Base-by-base conservation (phyloP, 202 grass and related monocot genomes). In the Cymbopogon flexuosus region DNA sequence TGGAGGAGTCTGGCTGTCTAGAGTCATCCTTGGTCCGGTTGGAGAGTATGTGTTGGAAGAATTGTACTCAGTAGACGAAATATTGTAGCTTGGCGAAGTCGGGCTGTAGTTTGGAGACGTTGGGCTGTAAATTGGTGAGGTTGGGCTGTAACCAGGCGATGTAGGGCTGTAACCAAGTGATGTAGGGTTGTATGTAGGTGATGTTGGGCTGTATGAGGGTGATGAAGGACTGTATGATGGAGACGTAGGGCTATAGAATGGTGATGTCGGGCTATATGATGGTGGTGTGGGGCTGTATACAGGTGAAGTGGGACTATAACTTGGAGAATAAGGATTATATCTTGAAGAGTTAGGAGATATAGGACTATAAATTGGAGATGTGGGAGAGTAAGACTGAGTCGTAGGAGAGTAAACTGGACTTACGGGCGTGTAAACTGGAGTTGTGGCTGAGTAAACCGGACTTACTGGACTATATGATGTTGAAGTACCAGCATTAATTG, bases 191-290 rank as follows among this genome's bases (percentile, higher is more conserved):
- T 93, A 90, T 3, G 82, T 47, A 47, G 93, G 93, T 0, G 89
- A 92, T 3, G 93, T 93, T 0, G 93, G 93, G 5, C 85, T 92
- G 42, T 96, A 96, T 6, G 82, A 72, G 0, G 93, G 91, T 0
- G 88, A 93, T 0, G 91, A 93, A 0, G 93, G 93, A 16, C 90
- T 93, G 46, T 97, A 97, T 24, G 87, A 86, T 0, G 90, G 93
- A 8, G 87, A 90, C 0, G 83, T 95, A 0, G 93, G 93, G 16
- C 88, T 93, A 13, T 97, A 97, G 3, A 81, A 73, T 10, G 90
- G 90, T 0, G 90, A 90, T 47, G 45, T 6, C 5, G 93, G 92
- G 51, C 80, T 90, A 51, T 93, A 93, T 13, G 13, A 47, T 47
- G 13, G 13, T 47, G 13, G 4, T 47, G 45, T 88, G 0, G 93